phyloP scores from a whole-genome alignment of 2,329 filamentous ascomycete genomes.

The Metarhizium album region DNA sequence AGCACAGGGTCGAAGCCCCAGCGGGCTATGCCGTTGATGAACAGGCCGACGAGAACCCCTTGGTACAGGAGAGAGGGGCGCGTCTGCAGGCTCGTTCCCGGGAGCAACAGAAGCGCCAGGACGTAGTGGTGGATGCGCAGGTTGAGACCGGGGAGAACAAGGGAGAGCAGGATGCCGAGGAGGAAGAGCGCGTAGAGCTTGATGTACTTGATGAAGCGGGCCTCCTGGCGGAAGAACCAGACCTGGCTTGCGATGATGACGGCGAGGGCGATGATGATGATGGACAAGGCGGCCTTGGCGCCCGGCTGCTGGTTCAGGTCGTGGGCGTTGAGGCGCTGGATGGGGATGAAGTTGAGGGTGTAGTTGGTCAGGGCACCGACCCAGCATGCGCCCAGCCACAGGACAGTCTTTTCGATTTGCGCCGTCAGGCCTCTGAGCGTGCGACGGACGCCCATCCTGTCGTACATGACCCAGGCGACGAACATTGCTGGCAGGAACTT shows the following conservation, averaged over 20 bases:
- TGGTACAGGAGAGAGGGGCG: conserved; percentile 78
- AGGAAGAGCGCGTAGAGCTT: conserved; percentile 64
- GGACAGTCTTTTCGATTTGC: conserved; percentile 78
- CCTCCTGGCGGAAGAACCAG: conserved; percentile 79
- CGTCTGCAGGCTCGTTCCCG: conserved; percentile 82
- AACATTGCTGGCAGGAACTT: conserved; percentile 83
- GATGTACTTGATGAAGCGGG: conserved; percentile 66
- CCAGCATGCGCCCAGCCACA: conserved; percentile 88
- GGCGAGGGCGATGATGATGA: conserved; percentile 63
- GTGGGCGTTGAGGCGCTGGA: conserved; percentile 80
- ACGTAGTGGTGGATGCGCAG: conserved; percentile 95
- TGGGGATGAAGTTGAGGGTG: conserved; percentile 88
- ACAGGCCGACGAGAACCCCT: conserved; percentile 78
- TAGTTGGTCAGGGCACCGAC: conserved; percentile 89
- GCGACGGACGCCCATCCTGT: conserved; percentile 66
- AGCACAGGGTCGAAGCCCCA: conserved; percentile 91
- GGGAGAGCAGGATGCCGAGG: conserved; percentile 54
- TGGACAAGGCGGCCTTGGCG: conserved; percentile 68
- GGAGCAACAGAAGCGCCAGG: conserved; percentile 72
- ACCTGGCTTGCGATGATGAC: conserved; percentile 63
- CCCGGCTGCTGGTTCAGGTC: conserved; percentile 85
- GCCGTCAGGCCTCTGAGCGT: conserved; percentile 63
- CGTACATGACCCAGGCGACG: conserved; percentile 77
- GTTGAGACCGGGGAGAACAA: conserved; percentile 64
- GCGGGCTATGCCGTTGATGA: conserved; percentile 84